Evolutionary conservation across 495 filamentous ascomycete species (phyloP).

Genomic region (Trichoderma asperelloides): DNA sequence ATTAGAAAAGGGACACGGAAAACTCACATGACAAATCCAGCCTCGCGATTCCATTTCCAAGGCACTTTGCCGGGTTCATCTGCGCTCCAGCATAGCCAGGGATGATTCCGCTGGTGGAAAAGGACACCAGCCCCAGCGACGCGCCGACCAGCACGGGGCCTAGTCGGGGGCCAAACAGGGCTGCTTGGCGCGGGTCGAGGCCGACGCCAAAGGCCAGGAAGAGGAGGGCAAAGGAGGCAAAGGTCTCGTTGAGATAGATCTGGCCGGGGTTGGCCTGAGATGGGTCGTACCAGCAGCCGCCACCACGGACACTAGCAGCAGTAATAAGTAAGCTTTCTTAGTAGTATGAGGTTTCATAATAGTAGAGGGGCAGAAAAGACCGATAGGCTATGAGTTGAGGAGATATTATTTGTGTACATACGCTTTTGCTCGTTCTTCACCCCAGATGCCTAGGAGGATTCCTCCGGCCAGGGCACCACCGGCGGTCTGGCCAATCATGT

Average conservation of each 20-base stretch:
- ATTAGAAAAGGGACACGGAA: neutral
- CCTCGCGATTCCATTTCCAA: constrained; percentile 22
- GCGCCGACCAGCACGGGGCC: constrained; percentile 46
- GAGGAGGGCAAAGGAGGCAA: constrained; percentile 33
- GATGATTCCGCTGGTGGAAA: constrained; percentile 34
- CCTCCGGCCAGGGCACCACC: constrained; percentile 39
- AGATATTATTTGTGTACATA: constrained; percentile 5
- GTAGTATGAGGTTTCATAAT: neutral
- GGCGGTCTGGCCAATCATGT: constrained; percentile 33
- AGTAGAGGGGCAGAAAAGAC: too few species aligned
- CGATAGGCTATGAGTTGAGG: too few species aligned
- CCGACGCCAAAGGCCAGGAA: constrained; percentile 43
- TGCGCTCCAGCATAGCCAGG: constrained; percentile 38
- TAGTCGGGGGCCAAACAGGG: constrained; percentile 41
- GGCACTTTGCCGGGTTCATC: constrained; percentile 24
- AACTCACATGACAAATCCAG: constrained; percentile 17
- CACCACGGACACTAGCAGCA: constrained; percentile 19
- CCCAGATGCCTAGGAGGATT: constrained; percentile 27
- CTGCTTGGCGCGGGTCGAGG: constrained; percentile 45
- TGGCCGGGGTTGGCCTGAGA: constrained; percentile 18
- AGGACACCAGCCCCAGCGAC: constrained; percentile 36
- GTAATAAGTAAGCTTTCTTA: neutral
- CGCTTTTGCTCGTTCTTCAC: constrained; percentile 18
- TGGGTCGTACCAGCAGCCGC: constrained; percentile 26
- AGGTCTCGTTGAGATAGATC: constrained; percentile 37